Conservation (phyloP, 345 rosid species). For the Cardiospermum halicacabum region DNA sequence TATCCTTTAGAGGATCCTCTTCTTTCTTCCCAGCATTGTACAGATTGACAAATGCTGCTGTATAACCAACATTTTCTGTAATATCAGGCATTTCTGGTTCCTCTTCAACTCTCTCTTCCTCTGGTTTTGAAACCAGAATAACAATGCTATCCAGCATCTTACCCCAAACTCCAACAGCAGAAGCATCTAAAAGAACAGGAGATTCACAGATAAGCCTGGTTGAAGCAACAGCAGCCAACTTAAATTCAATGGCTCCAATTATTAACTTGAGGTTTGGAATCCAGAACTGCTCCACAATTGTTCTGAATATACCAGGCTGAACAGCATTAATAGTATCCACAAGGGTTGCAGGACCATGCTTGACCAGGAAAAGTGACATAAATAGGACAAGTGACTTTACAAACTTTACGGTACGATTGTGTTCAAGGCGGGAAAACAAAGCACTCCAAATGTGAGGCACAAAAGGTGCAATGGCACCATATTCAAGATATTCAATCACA, state of each 20-base stretch:
- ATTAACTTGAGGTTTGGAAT: slow-evolving; percentile 79
- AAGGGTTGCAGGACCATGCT: slow-evolving; percentile 69
- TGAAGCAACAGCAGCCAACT: slow-evolving; percentile 80
- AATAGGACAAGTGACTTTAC: slow-evolving; percentile 72
- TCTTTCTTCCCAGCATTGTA: slow-evolving; percentile 88
- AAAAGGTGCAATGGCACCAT: slow-evolving; percentile 51
- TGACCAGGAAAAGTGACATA: slow-evolving; percentile 89
- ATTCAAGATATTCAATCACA: slow-evolving; percentile 75
- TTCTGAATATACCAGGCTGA: slow-evolving; percentile 54
- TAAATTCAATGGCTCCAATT: slow-evolving; percentile 66
- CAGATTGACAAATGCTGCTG: slow-evolving; percentile 74
- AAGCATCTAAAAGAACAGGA: slow-evolving; percentile 58
- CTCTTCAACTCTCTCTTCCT: slow-evolving; percentile 66
- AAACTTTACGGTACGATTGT: slow-evolving; percentile 58
- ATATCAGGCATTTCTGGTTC: slow-evolving; percentile 95
- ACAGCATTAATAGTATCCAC: slow-evolving; percentile 74
- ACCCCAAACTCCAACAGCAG: slow-evolving; percentile 65
- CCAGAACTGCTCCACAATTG: slow-evolving; percentile 81
- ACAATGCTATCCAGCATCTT: slow-evolving; percentile 78
- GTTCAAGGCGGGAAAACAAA: slow-evolving; percentile 69
- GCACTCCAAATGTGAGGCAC: slow-evolving; percentile 68
- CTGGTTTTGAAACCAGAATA: slow-evolving; percentile 80
- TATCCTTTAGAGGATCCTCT: slow-evolving; percentile 77
- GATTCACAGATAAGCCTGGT: slow-evolving; percentile 77
- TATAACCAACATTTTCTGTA: slow-evolving; percentile 72